These are phyloP conservation scores for Penicillium canescens DNA, from an alignment of 495 filamentous ascomycete genomes.

Conservation along the genomic window DNA sequence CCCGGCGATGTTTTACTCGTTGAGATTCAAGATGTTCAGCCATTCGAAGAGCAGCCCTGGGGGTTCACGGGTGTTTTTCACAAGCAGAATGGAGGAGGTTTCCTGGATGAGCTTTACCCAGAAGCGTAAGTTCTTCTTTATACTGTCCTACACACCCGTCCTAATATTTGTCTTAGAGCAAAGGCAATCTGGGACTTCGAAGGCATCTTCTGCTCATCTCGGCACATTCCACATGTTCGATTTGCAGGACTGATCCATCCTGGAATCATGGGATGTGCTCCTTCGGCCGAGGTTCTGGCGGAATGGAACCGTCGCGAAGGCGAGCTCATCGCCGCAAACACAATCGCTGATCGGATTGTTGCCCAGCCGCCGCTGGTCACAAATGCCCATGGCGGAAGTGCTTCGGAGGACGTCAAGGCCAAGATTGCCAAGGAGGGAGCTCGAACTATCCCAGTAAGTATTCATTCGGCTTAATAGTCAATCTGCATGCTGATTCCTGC, in stretches of 20 bases:
- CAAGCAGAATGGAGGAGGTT: slow-evolving; percentile 83
- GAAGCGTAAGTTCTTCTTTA: slow-evolving; percentile 56
- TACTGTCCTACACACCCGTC: not conserved
- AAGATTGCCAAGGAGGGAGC: slow-evolving; percentile 88
- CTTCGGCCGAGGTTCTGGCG: slow-evolving; percentile 65
- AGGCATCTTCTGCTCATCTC: slow-evolving; percentile 87
- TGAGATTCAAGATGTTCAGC: slow-evolving; percentile 96
- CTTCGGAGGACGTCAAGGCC: slow-evolving; percentile 58
- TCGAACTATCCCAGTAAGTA: slow-evolving; percentile 74
- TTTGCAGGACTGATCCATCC: slow-evolving; percentile 95
- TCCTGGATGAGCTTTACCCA: slow-evolving; percentile 88
- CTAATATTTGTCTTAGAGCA: slow-evolving; percentile 48
- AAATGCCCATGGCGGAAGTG: slow-evolving; percentile 72
- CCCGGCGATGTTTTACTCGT: slow-evolving; percentile 87
- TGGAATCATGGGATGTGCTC: slow-evolving; percentile 89
- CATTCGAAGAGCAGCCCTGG: slow-evolving; percentile 84
- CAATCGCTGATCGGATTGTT: slow-evolving; percentile 68
- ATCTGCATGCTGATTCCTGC: not conserved
- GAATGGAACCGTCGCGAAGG: slow-evolving; percentile 82
- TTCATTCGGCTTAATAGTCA: not conserved
- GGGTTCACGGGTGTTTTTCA: slow-evolving; percentile 89
- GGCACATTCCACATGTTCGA: slow-evolving; percentile 86
- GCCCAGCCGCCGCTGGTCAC: slow-evolving; percentile 73
- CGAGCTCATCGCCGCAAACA: slow-evolving; percentile 69
- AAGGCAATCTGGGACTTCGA: slow-evolving; percentile 99